A percentile compares a stretch with the other conserved stretches of the same genome.
Evolutionary conservation across 1,139 yeast species (phyloP).

Genomic region (Yamadazyma dendronema): DNA sequence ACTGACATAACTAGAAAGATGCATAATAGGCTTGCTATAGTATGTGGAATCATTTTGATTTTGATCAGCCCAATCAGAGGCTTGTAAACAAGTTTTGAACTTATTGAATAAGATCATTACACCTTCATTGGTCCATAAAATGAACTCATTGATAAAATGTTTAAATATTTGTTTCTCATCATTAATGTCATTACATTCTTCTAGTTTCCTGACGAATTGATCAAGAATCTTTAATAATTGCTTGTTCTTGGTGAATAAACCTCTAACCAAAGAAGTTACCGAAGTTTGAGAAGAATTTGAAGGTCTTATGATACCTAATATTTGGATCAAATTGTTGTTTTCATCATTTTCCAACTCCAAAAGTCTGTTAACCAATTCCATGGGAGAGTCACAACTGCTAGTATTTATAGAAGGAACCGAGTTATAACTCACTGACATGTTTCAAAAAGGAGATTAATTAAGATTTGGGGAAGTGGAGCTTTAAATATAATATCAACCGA

Average conservation of each 20-base stretch:
- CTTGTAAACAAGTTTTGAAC: slow-evolving; percentile 20
- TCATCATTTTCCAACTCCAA: slow-evolving; percentile 24
- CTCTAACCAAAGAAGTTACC: slow-evolving; percentile 36
- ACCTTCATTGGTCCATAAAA: slow-evolving; percentile 39
- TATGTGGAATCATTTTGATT: slow-evolving; percentile 16
- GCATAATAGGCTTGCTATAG: slow-evolving; percentile 32
- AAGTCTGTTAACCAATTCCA: slow-evolving; percentile 12
- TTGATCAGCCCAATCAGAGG: slow-evolving; percentile 16
- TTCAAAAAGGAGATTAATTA: not conserved
- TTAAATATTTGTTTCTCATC: slow-evolving; percentile 31
- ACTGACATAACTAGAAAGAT: slow-evolving; percentile 29
- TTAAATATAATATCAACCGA: not conserved
- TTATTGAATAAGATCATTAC: slow-evolving; percentile 33
- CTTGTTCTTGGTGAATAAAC: slow-evolving; percentile 41
- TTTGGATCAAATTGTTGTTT: slow-evolving; percentile 33
- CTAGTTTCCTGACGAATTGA: slow-evolving; percentile 17
- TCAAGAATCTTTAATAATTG: slow-evolving; percentile 27
- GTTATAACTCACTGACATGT: not conserved
- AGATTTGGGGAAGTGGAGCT: not conserved
- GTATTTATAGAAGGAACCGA: not conserved
- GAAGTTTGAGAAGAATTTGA: slow-evolving; percentile 26
- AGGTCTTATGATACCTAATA: slow-evolving; percentile 37
- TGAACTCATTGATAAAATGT: slow-evolving; percentile 37
- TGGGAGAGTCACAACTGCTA: slow-evolving; percentile 8
- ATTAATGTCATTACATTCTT: slow-evolving; percentile 13